A percentile compares a stretch with the other conserved stretches of the same genome.
Evolutionary conservation across 208 protist species (phyloP).

Genomic region (Blechomonas ayalai): DNA sequence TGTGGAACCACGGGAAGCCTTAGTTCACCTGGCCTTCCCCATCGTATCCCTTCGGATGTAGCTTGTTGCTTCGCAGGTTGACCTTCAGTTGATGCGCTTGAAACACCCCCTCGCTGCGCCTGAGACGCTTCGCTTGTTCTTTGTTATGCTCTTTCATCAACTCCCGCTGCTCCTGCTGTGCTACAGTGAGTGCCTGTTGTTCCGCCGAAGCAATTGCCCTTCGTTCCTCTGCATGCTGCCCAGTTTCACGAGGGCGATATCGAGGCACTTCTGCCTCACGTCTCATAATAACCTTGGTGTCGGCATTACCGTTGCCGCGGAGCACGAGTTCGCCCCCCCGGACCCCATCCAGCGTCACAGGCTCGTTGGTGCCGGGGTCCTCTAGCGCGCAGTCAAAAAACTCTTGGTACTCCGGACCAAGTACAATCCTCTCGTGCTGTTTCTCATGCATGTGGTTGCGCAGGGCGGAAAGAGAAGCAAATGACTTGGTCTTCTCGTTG

Average conservation of each 20-base stretch:
- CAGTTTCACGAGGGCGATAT: conserved; percentile 48
- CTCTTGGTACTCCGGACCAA: conserved; percentile 76
- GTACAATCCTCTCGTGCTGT: conserved; percentile 70
- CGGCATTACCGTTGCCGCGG: neutral
- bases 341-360: conserved; percentile 29
- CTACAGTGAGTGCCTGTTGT: conserved; percentile 44
- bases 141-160: conserved; percentile 39
- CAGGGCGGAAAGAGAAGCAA: conserved; percentile 62
- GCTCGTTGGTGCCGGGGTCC: conserved; percentile 28
- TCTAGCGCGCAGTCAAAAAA: conserved; percentile 72
- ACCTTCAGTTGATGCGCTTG: conserved; percentile 58
- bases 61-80: conserved; percentile 66
- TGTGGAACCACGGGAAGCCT: neutral
- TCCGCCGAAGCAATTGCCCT: conserved; percentile 44
- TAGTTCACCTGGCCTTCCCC: conserved; percentile 57
- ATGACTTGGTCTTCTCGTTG: conserved; percentile 68
- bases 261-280: conserved; percentile 67
- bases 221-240: conserved; percentile 43
- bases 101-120: conserved; percentile 30
- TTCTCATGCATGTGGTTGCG: conserved; percentile 82
- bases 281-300: conserved; percentile 33
- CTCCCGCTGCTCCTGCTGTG: conserved; percentile 59
- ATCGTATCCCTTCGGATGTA: conserved; percentile 89
- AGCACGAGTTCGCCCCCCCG: conserved; percentile 37
- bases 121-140: conserved; percentile 26